phyloP scores from a whole-genome alignment of 1,284 basidiomycete species.

The Ganoderma boninense region DNA sequence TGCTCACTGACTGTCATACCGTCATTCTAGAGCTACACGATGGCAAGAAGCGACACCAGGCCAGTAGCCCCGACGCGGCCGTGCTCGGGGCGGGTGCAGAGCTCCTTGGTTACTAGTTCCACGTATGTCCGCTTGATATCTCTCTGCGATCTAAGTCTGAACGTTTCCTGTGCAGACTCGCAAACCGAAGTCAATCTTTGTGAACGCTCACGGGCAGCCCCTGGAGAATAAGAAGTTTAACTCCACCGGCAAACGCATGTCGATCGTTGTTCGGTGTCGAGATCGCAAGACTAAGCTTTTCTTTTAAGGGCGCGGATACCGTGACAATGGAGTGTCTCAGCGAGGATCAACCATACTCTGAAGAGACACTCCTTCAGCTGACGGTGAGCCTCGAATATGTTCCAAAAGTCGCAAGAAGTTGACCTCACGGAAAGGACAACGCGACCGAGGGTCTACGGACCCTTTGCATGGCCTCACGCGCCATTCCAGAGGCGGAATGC shows the following conservation, averaged over 20 bases:
- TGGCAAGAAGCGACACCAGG: constrained; percentile 90
- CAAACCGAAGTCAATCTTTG: constrained; percentile 95
- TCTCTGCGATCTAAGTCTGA: neutral
- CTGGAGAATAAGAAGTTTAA: constrained; percentile 97
- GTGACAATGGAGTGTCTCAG: constrained; percentile 92
- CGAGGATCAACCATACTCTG: constrained; percentile 85
- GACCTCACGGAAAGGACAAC: constrained; percentile 70
- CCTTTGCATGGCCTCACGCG: constrained; percentile 94
- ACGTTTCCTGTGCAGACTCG: constrained; percentile 68
- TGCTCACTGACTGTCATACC: constrained; percentile 97
- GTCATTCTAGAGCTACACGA: constrained; percentile 94
- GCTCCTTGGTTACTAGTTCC: constrained; percentile 92
- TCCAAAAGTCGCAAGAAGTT: neutral
- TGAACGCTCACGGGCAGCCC: constrained; percentile 78
- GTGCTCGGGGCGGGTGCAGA: constrained; percentile 96
- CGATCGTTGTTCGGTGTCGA: constrained; percentile 88
- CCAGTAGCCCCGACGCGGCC: constrained; percentile 97
- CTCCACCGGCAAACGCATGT: constrained; percentile 98
- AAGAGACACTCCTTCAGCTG: constrained; percentile 89
- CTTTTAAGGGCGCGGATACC: constrained; percentile 96
- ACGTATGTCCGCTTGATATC: constrained; percentile 60
- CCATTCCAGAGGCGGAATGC: constrained; percentile 93
- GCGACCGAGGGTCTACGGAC: constrained; percentile 97
- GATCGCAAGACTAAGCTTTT: constrained; percentile 95
- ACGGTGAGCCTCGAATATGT: constrained; percentile 63